Conservation (phyloP, 495 filamentous ascomycete species). For the Viridothelium virens region DNA sequence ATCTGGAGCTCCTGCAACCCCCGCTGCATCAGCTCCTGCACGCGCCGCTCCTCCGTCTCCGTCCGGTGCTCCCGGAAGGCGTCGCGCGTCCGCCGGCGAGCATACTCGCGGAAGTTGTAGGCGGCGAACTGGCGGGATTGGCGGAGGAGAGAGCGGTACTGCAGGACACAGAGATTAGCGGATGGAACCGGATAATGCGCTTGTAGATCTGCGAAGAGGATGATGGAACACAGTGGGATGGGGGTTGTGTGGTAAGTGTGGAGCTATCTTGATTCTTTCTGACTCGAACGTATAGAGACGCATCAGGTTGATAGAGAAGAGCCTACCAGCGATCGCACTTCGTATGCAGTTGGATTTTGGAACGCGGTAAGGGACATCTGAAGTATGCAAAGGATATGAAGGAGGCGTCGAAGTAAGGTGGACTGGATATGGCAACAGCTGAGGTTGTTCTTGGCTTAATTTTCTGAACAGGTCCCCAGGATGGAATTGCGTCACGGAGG, state of each 20-base stretch:
- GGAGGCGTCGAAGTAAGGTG: neutral
- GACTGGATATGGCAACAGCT: neutral
- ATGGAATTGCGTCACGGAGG: too few species aligned
- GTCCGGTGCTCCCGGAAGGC: slow-evolving; percentile 73
- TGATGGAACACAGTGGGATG: too few species aligned
- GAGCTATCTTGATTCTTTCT: neutral
- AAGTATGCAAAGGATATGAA: too few species aligned
- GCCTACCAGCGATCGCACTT: slow-evolving; percentile 9
- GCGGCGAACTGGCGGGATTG: slow-evolving; percentile 78
- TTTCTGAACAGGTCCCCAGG: too few species aligned
- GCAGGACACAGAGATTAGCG: neutral
- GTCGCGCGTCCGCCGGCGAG: slow-evolving; percentile 77
- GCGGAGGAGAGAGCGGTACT: slow-evolving; percentile 91
- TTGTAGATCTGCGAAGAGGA: too few species aligned
- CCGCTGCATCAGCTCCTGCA: slow-evolving; percentile 84
- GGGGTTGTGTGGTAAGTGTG: neutral
- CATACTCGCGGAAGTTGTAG: slow-evolving; percentile 98
- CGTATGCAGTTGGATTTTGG: neutral
- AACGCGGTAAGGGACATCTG: neutral
- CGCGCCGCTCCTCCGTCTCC: slow-evolving; percentile 59
- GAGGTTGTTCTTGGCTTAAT: too few species aligned
- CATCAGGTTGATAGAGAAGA: neutral
- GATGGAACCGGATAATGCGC: neutral
- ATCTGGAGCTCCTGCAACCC: slow-evolving; percentile 81
- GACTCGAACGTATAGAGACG: neutral